Percentiles rank a stretch among this genome's conserved stretches.
phyloP scores from a whole-genome alignment of 1,284 basidiomycete genomes.

The Rhodotorula sp. region DNA sequence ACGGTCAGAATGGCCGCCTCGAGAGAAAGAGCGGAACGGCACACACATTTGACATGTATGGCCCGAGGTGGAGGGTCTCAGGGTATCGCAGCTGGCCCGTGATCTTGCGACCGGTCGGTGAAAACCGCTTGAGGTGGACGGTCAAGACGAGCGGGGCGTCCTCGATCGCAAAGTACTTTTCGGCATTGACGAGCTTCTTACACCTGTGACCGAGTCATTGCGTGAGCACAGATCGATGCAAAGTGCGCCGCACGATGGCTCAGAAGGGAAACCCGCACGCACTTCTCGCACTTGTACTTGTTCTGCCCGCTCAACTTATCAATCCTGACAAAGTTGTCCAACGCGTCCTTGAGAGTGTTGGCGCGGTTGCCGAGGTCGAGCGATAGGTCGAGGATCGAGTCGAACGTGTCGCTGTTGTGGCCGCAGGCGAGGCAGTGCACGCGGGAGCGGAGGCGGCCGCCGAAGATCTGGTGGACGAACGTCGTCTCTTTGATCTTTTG shows the following conservation, averaged over 20 bases:
- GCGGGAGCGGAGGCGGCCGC: slow-evolving; percentile 84
- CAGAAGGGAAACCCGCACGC: slow-evolving; percentile 47
- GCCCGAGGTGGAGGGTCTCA: slow-evolving; percentile 69
- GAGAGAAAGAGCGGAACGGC: not conserved
- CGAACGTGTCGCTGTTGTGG: slow-evolving; percentile 93
- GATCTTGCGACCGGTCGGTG: slow-evolving; percentile 82
- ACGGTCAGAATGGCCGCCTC: not conserved
- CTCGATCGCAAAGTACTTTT: slow-evolving; percentile 83
- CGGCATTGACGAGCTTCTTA: slow-evolving; percentile 79
- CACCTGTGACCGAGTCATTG: slow-evolving; percentile 59
- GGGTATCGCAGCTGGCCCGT: slow-evolving; percentile 73
- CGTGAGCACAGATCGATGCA: too few relatives aligned
- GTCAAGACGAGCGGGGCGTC: slow-evolving; percentile 87
- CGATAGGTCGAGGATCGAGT: slow-evolving; percentile 89
- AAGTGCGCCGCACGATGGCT: too few relatives aligned
- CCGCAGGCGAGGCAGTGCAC: slow-evolving; percentile 83
- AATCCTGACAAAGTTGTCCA: slow-evolving; percentile 76
- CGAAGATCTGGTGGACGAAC: slow-evolving; percentile 93
- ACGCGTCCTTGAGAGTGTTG: slow-evolving; percentile 65
- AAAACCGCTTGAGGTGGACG: slow-evolving; percentile 95
- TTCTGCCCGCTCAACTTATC: slow-evolving; percentile 85
- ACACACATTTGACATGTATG: slow-evolving; percentile 72
- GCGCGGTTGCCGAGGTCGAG: slow-evolving; percentile 62
- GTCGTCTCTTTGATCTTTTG: slow-evolving; percentile 74
- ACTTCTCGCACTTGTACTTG: slow-evolving; percentile 99